phyloP scores from a whole-genome alignment of 345 rosid species.

The Euclidium syriacum region DNA sequence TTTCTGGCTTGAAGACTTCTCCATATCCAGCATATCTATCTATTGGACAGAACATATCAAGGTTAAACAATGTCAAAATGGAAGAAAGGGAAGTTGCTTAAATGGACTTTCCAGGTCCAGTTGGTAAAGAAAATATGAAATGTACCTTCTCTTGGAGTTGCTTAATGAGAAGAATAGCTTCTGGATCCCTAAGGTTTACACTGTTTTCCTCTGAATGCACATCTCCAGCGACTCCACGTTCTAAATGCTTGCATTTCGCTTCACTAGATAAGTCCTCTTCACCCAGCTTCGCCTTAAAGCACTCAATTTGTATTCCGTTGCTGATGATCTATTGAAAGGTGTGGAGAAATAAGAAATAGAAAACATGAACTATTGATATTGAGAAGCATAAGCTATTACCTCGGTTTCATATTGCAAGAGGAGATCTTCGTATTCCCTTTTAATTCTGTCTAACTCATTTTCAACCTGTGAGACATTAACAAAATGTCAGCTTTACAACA shows the following conservation, averaged over 20 bases:
- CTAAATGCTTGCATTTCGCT: conserved; percentile 24
- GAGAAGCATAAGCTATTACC: conserved; percentile 37
- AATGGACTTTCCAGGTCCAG: background rate
- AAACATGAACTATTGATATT: background rate
- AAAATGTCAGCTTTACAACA: conserved; percentile 26
- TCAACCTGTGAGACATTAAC: conserved; percentile 44
- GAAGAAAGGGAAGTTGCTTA: conserved; percentile 9
- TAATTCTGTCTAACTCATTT: conserved; percentile 39
- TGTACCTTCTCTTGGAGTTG: conserved; percentile 89
- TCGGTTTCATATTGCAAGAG: conserved; percentile 56
- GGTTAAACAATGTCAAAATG: conserved; percentile 9
- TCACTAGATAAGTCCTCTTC: conserved; percentile 31
- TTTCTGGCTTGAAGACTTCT: conserved; percentile 62
- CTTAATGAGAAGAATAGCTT: conserved; percentile 62
- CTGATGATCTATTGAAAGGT: conserved; percentile 45
- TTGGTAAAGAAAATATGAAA: conserved; percentile 10
- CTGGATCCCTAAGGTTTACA: conserved; percentile 48
- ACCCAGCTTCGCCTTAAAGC: conserved; percentile 47
- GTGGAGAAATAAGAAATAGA: conserved; percentile 5
- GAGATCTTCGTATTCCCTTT: conserved; percentile 65
- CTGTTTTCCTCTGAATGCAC: conserved; percentile 31
- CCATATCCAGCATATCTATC: conserved; percentile 67
- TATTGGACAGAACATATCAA: conserved; percentile 22
- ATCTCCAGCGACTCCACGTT: conserved; percentile 13
- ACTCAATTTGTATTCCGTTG: conserved; percentile 60